phyloP scores from a whole-genome alignment of 1,139 yeast species.

The Candida tetrigidarum region DNA sequence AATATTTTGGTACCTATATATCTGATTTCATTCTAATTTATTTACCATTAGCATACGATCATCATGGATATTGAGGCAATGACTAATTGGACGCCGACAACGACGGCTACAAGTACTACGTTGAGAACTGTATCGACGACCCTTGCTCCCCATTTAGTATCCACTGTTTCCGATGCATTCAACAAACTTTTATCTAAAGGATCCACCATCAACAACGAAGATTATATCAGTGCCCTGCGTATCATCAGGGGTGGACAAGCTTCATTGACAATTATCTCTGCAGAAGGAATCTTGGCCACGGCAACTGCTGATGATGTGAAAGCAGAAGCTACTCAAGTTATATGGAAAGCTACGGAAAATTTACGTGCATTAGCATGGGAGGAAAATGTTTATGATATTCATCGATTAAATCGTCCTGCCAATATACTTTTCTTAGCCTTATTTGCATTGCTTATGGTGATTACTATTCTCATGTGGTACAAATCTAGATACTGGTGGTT shows the following conservation, averaged over 20 bases:
- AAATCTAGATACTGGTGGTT: slow-evolving; percentile 35
- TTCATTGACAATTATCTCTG: slow-evolving; percentile 37
- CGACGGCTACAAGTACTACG: slow-evolving; percentile 15
- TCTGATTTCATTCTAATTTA: not conserved
- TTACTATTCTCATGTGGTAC: slow-evolving; percentile 22
- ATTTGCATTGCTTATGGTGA: slow-evolving; percentile 28
- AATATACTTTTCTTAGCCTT: slow-evolving; percentile 31
- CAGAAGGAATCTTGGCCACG: slow-evolving; percentile 41
- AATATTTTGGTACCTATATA: not conserved
- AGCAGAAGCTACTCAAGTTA: slow-evolving; percentile 36
- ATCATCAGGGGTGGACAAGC: slow-evolving; percentile 42
- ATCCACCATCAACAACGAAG: slow-evolving; percentile 17
- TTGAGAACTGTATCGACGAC: slow-evolving; percentile 20
- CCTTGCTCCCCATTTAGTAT: slow-evolving; percentile 22
- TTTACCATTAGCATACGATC: too few species aligned
- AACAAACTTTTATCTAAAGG: slow-evolving; percentile 21
- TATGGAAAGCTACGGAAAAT: slow-evolving; percentile 37
- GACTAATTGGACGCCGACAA: slow-evolving; percentile 18
- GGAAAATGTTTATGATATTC: slow-evolving; percentile 39
- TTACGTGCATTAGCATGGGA: slow-evolving; percentile 32
- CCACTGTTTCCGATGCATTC: slow-evolving; percentile 16
- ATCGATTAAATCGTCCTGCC: slow-evolving; percentile 24
- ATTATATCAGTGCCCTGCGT: slow-evolving; percentile 24
- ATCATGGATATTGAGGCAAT: slow-evolving; percentile 10
- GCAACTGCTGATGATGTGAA: slow-evolving; percentile 34